phyloP scores from a whole-genome alignment of 768 basidiomycete genomes.

The Chalciporus chontae region DNA sequence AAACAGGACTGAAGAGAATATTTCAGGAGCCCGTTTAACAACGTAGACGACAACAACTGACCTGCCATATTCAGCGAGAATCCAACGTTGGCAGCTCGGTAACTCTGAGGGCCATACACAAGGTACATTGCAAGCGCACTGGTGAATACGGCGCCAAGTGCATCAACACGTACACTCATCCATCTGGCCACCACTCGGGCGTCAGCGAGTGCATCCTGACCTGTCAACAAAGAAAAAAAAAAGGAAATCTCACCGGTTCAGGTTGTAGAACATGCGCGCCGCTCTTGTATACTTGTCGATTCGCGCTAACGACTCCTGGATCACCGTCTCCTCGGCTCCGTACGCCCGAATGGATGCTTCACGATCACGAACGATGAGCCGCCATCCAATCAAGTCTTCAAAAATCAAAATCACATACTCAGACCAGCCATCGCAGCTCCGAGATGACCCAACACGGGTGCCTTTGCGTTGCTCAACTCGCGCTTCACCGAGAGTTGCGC shows the following conservation, averaged over 20 bases:
- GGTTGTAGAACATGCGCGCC: slow-evolving; percentile 42
- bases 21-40: not conserved
- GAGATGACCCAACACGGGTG: slow-evolving; percentile 50
- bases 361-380: too few species aligned
- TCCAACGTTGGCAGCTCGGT: slow-evolving; percentile 36
- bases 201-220: not conserved
- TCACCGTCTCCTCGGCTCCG: slow-evolving; percentile 45
- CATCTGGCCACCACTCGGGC: slow-evolving; percentile 30
- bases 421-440: slow-evolving; percentile 50
- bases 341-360: slow-evolving; percentile 51
- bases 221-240: too few species aligned
- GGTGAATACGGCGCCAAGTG: slow-evolving; percentile 47
- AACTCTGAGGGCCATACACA: slow-evolving; percentile 39
- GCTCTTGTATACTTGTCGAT: slow-evolving; percentile 46
- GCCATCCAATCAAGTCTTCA: too few species aligned
- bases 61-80: slow-evolving; percentile 42
- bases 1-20: slow-evolving; percentile 42
- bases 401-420: slow-evolving; percentile 26
- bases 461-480: slow-evolving; percentile 48
- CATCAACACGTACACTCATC: slow-evolving; percentile 54
- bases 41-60: slow-evolving; percentile 7
- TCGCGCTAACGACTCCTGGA: slow-evolving; percentile 38
- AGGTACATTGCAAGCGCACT: slow-evolving; percentile 49
- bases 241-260: slow-evolving; percentile 36
- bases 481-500: slow-evolving; percentile 56